phyloP scores from a whole-genome alignment of 2,329 filamentous ascomycete genomes.

The Diaporthe sp. region DNA sequence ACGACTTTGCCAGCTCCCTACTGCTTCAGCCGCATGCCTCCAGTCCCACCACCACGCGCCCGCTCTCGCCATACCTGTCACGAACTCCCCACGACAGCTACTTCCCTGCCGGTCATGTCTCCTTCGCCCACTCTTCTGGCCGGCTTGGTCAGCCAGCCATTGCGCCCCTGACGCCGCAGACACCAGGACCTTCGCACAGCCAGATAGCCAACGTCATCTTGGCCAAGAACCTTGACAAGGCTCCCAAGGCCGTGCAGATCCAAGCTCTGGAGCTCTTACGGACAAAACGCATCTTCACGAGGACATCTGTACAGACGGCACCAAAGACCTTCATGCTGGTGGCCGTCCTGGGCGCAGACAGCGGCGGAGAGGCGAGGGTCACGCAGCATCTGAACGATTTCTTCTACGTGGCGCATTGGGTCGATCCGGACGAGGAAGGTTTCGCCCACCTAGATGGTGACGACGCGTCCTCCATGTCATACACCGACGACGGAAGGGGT shows the following conservation, averaged over 20 bases:
- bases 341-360: conserved; percentile 72
- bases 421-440: conserved; percentile 77
- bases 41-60: conserved; percentile 47
- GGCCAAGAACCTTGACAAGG: conserved; percentile 82
- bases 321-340: conserved; percentile 86
- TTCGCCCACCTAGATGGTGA: conserved; percentile 81
- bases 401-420: conserved; percentile 90
- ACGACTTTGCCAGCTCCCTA: conserved; percentile 83
- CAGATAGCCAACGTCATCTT: conserved; percentile 84
- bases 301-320: conserved; percentile 79
- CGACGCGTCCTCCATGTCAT: conserved; percentile 47
- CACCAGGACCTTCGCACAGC: conserved; percentile 52
- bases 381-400: conserved; percentile 80
- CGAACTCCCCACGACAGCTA: conserved; percentile 44
- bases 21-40: conserved; percentile 65
- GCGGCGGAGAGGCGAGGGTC: conserved; percentile 63
- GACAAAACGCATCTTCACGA: conserved; percentile 82
- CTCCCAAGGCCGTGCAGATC: conserved; percentile 83
- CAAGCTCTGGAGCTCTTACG: conserved; percentile 85
- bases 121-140: conserved; percentile 13
- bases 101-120: conserved; percentile 43
- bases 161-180: conserved; percentile 48
- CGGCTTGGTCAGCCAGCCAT: conserved; percentile 29
- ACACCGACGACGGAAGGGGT: conserved; percentile 40
- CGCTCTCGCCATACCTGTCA: conserved; percentile 41